Evolutionary conservation across 192 early-diverging fungal species (phyloP).

Genomic region (Mortierella hygrophila): DNA sequence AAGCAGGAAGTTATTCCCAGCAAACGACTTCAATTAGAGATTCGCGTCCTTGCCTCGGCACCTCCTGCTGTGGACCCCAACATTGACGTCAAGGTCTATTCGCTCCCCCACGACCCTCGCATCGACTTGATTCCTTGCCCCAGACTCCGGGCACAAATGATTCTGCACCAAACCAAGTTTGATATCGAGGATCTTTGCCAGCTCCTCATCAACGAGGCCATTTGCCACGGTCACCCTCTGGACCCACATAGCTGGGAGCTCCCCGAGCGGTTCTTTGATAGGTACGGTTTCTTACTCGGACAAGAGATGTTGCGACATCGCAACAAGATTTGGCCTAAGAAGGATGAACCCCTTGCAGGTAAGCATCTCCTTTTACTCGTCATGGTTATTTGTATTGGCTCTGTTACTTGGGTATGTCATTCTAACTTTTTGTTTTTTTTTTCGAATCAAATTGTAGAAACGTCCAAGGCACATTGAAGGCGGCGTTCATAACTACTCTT

Average conservation of each 20-base stretch:
- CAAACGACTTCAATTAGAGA: constrained; percentile 35
- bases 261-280: constrained; percentile 55
- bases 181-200: constrained; percentile 51
- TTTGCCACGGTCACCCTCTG: constrained; percentile 57
- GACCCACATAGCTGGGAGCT: constrained; percentile 59
- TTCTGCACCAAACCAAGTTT: constrained; percentile 46
- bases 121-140: constrained; percentile 60
- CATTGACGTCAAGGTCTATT: constrained; percentile 52
- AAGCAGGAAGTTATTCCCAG: constrained; percentile 48
- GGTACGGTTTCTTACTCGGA: constrained; percentile 47
- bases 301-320: constrained; percentile 45
- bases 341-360: constrained; percentile 25
- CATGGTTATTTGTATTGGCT: neutral
- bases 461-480: constrained; percentile 4
- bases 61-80: constrained; percentile 46
- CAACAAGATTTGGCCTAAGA: constrained; percentile 54
- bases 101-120: constrained; percentile 48
- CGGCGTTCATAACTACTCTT: neutral
- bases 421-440: neutral
- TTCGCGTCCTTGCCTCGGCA: constrained; percentile 47
- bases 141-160: constrained; percentile 53
- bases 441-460: neutral
- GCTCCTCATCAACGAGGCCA: constrained; percentile 47
- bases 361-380: neutral
- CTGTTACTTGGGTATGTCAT: neutral